These are phyloP conservation scores for Naumovozyma dairenensis DNA, from an alignment of 805 yeast species.

Conservation along the genomic window DNA sequence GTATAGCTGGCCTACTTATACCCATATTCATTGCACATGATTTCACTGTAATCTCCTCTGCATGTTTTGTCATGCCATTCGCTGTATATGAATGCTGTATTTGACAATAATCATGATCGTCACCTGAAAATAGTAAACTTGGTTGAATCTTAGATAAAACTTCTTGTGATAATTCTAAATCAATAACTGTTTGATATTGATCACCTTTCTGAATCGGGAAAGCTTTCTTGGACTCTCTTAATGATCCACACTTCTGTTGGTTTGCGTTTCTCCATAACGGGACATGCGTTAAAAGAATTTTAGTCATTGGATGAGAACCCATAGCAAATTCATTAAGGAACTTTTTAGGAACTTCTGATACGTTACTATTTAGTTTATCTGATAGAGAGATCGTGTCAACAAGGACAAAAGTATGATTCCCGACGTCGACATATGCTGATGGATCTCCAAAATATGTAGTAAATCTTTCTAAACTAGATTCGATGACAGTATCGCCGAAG, in stretches of 20 bases:
- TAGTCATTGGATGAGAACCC: slow-evolving; percentile 35
- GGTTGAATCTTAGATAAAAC: slow-evolving; percentile 58
- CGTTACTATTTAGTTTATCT: slow-evolving; percentile 38
- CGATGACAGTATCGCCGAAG: slow-evolving; percentile 63
- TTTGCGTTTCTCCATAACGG: slow-evolving; percentile 69
- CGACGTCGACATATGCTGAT: slow-evolving; percentile 38
- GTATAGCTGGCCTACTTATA: slow-evolving; percentile 74
- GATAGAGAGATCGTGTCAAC: slow-evolving; percentile 80
- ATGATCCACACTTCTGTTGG: slow-evolving; percentile 59
- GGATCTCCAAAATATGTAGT: slow-evolving; percentile 65
- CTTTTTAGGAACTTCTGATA: slow-evolving; percentile 39
- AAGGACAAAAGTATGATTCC: slow-evolving; percentile 65
- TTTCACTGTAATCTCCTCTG: slow-evolving; percentile 79
- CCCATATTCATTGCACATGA: slow-evolving; percentile 93
- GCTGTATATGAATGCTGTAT: slow-evolving; percentile 40
- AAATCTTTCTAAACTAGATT: slow-evolving; percentile 52
- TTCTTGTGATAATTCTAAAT: slow-evolving; percentile 45
- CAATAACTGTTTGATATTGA: slow-evolving; percentile 88
- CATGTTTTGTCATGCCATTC: slow-evolving; percentile 19
- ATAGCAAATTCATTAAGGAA: slow-evolving; percentile 38
- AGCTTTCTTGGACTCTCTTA: slow-evolving; percentile 54
- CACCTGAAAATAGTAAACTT: slow-evolving; percentile 71
- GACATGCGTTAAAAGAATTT: slow-evolving; percentile 74
- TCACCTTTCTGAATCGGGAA: slow-evolving; percentile 68
- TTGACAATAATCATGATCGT: slow-evolving; percentile 94